Conservation (phyloP, 1,139 yeast species). For the Saccharomyces hybrid region DNA sequence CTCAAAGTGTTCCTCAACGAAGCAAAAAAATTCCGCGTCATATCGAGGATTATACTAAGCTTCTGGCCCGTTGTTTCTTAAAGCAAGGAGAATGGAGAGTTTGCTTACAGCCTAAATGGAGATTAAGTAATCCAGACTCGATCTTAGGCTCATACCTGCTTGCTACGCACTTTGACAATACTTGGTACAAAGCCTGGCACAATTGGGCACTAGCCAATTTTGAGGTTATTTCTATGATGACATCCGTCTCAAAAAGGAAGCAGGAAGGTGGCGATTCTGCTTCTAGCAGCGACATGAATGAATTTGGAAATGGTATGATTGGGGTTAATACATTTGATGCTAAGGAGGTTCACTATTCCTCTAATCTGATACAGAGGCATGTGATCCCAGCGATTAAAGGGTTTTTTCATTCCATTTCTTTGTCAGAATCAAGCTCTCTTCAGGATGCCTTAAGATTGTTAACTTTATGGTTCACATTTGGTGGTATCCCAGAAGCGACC, state of each 20-base stretch:
- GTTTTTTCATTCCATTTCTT: conserved; percentile 86
- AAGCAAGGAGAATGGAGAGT: conserved; percentile 99
- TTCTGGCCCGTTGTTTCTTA: conserved; percentile 87
- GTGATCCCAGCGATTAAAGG: conserved; percentile 94
- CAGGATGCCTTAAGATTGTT: conserved; percentile 87
- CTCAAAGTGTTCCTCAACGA: conserved; percentile 40
- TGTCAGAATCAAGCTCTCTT: conserved; percentile 77
- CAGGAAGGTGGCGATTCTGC: conserved; percentile 14
- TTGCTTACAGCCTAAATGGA: conserved; percentile 69
- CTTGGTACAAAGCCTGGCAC: conserved; percentile 99
- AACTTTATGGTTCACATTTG: conserved; percentile 93
- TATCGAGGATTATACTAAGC: conserved; percentile 74
- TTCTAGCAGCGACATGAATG: conserved; percentile 3
- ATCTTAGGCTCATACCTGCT: conserved; percentile 85
- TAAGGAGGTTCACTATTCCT: conserved; percentile 33
- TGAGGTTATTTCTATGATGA: conserved; percentile 73
- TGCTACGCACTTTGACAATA: conserved; percentile 88
- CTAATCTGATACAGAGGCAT: conserved; percentile 67
- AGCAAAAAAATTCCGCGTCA: conserved; percentile 73
- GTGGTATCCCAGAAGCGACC: conserved; percentile 87
- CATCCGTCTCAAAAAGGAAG: conserved; percentile 34
- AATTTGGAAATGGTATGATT: conserved; percentile 16
- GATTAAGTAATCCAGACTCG: conserved; percentile 55
- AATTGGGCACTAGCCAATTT: conserved; percentile 98
- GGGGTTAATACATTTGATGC: conserved; percentile 20